Percentiles rank a stretch among this genome's conserved stretches.
Evolutionary conservation across 2,329 filamentous ascomycete species (phyloP).

Genomic region (Fusarium ramigenum): DNA sequence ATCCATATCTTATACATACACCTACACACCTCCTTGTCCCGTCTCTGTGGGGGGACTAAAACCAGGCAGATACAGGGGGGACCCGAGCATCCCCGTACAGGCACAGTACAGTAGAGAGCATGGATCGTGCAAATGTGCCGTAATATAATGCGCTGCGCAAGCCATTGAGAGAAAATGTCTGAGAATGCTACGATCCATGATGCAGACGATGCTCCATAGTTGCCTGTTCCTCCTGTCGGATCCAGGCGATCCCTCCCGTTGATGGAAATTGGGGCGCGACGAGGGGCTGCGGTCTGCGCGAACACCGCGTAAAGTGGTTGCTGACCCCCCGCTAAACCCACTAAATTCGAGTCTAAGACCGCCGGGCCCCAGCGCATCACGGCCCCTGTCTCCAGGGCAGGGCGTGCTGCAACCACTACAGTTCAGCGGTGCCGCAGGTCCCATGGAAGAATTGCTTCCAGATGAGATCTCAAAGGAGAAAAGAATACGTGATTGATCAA

Average conservation of each 20-base stretch:
- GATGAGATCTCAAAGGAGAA: background rate
- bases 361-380: background rate
- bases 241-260: constrained; percentile 36
- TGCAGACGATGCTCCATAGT: constrained; percentile 43
- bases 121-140: constrained; percentile 7
- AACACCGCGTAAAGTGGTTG: constrained; percentile 45
- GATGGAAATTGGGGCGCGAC: constrained; percentile 42
- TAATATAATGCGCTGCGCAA: constrained; percentile 15
- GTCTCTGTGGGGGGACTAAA: constrained; percentile 27
- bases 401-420: constrained; percentile 32
- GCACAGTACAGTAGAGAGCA: constrained; percentile 20
- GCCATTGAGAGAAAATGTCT: constrained; percentile 26
- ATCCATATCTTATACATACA: background rate
- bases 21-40: constrained; percentile 12
- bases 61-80: constrained; percentile 35
- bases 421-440: constrained; percentile 33
- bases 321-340: constrained; percentile 38
- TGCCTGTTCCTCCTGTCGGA: constrained; percentile 44
- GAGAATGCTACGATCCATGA: constrained; percentile 27
- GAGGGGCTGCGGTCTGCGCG: constrained; percentile 40
- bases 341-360: constrained; percentile 39
- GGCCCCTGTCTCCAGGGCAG: constrained; percentile 31
- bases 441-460: constrained; percentile 24
- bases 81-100: constrained; percentile 28
- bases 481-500: constrained; percentile 1